Base-by-base conservation (phyloP, 345 rosid genomes). In the Carallia brachiata region DNA sequence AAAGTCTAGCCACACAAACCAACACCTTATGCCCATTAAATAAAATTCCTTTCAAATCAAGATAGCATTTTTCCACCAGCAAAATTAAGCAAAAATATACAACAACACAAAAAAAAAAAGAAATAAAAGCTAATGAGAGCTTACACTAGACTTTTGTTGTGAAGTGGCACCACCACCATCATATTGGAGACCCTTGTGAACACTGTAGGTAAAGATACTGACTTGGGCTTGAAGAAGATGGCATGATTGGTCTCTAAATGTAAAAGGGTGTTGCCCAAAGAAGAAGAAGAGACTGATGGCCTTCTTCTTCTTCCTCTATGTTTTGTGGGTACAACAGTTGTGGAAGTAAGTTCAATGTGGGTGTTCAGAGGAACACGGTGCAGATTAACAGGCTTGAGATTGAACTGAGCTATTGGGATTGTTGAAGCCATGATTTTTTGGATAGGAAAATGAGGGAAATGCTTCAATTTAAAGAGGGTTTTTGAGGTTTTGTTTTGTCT, bases 131-230 rank as follows among this genome's bases (percentile, higher is more conserved):
- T 28, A 52, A 32, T 55, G 12, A 57, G 31, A 62, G 72, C 89
- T 86, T 84, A 92, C 94, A 79, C 84, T 71, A 65, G 84, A 58
- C 6, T 87, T 73, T 40, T 76, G 76, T 50, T 36, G 81, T 1
- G 77, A 73, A 27, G 78, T 57, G 68, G 80, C 64, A 36, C 65
- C 61, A 6, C 52, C 70, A 60, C 70, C 70, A 39, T 77, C 90
- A 58, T 72, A 68, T 71, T 55, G 61, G 73, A 32, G 71, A 62
- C 80, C 67, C 80, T 75, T n/a, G 76, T 58, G 30, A 73, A 68
- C 0, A 78, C 70, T 40, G 68, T 34, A 70, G 81, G 44, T 52
- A 27, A 23, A 50, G 78, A 70, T 66, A 23, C 67, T 6, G 78
- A 58, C 2, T 53, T 73, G 77, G 74, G 79, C 27, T 69, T 57